phyloP scores from a whole-genome alignment of 208 protist species.

The Tetramitus jugosus region DNA sequence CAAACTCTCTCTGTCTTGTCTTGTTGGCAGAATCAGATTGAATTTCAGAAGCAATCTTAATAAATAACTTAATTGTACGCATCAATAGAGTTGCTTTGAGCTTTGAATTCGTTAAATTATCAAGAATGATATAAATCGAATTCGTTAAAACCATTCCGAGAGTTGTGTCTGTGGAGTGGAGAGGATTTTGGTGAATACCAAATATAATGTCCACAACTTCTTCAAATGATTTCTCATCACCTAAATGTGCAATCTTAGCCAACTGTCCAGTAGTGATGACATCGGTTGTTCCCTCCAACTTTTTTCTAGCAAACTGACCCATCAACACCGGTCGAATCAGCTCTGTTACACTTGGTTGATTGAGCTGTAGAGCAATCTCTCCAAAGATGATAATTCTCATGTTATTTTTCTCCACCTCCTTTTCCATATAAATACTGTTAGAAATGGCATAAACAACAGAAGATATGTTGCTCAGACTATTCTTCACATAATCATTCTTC shows the following conservation, averaged over 20 bases:
- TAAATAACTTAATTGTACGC: not conserved
- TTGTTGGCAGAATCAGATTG: not conserved
- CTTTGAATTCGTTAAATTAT: not conserved
- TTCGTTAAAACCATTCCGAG: not conserved
- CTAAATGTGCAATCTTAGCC: not conserved
- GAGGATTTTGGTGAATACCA: not conserved
- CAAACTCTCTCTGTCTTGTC: not conserved
- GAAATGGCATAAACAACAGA: not conserved
- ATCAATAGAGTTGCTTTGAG: not conserved
- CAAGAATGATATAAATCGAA: not conserved
- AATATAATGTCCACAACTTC: constrained; percentile 11
- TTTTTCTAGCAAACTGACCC: not conserved
- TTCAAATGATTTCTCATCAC: not conserved
- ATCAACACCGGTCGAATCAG: not conserved
- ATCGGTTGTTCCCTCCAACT: not conserved
- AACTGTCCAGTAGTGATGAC: not conserved
- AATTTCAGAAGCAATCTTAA: not conserved
- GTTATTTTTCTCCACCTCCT: not conserved
- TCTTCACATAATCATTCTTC: not conserved
- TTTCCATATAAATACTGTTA: not conserved
- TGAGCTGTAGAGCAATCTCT: not conserved
- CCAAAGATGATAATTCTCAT: not conserved
- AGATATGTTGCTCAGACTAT: not conserved
- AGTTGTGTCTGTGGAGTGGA: not conserved
- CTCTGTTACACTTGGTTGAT: not conserved